These are phyloP conservation scores for Amphibolis antarctica DNA, from an alignment of 106 monocot species.

Conservation along the genomic window DNA sequence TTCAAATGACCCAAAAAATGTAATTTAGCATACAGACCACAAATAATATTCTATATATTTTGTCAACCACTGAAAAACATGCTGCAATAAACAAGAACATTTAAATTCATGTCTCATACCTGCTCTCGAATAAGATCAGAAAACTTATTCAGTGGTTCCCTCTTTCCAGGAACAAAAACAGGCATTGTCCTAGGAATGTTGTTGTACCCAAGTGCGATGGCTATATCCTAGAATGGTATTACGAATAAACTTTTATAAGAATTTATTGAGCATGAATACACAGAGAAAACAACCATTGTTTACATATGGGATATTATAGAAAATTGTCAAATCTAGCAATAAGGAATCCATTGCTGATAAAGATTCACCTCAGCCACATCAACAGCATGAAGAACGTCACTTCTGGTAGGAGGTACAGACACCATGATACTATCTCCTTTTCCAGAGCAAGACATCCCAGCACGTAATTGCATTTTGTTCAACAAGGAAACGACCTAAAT, in stretches of 20 bases:
- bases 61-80: not conserved
- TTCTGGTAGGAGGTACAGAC: constrained; percentile 87
- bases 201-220: constrained; percentile 91
- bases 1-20: not conserved
- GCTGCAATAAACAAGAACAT: not conserved
- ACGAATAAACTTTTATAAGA: not conserved
- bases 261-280: not conserved
- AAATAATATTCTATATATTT: not conserved
- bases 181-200: constrained; percentile 79
- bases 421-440: constrained; percentile 38
- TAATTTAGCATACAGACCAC: not conserved
- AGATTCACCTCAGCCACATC: constrained; percentile 78
- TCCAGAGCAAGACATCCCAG: constrained; percentile 21
- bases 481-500: constrained; percentile 63
- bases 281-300: not conserved
- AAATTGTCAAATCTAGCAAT: not conserved
- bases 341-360: not conserved
- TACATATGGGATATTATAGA: not conserved
- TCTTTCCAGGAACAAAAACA: constrained; percentile 49
- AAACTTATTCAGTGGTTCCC: constrained; percentile 67
- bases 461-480: constrained; percentile 86
- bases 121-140: constrained; percentile 68
- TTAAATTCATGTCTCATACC: constrained; percentile 29
- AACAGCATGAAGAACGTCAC: constrained; percentile 89
- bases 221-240: constrained; percentile 53